These are phyloP conservation scores for Exserohilum rostratum DNA, from an alignment of 2,329 filamentous ascomycete genomes.

Conservation along the genomic window DNA sequence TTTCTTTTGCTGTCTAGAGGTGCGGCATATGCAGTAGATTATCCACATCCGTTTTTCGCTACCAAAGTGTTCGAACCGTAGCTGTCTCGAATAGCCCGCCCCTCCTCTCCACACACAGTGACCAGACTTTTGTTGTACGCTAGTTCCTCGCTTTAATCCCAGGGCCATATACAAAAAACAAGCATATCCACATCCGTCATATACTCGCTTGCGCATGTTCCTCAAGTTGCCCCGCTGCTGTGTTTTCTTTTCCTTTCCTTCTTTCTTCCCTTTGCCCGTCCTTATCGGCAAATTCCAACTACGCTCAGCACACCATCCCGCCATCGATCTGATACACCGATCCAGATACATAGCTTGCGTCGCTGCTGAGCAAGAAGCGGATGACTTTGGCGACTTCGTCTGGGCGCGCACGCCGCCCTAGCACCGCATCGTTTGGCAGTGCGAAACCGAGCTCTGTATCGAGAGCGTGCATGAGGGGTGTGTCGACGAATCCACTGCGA, in stretches of 20 bases:
- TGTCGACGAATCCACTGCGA: slow-evolving; percentile 23
- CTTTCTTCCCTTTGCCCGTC: not conserved
- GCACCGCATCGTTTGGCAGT: slow-evolving; percentile 15
- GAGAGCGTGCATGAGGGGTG: slow-evolving; percentile 17
- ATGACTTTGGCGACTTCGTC: slow-evolving; percentile 25
- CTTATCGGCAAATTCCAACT: not conserved
- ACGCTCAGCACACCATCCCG: slow-evolving; percentile 19
- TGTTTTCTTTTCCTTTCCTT: not conserved
- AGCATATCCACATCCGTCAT: not conserved
- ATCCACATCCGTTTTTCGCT: not conserved
- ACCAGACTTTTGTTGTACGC: not conserved
- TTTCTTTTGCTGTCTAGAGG: not conserved
- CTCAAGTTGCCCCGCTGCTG: not conserved
- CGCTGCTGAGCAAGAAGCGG: slow-evolving; percentile 22
- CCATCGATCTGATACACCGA: slow-evolving; percentile 25
- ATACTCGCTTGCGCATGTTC: not conserved
- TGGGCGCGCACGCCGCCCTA: slow-evolving; percentile 16
- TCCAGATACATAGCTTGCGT: slow-evolving; percentile 27
- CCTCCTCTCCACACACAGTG: not conserved
- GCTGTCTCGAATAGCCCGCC: not conserved
- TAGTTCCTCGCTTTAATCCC: not conserved
- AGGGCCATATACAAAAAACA: not conserved
- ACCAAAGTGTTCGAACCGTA: not conserved
- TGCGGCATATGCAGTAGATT: not conserved
- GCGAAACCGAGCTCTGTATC: not conserved